Evolutionary conservation across 2,329 filamentous ascomycete genomes (phyloP).

Genomic region (Coniochaeta prunicola): DNA sequence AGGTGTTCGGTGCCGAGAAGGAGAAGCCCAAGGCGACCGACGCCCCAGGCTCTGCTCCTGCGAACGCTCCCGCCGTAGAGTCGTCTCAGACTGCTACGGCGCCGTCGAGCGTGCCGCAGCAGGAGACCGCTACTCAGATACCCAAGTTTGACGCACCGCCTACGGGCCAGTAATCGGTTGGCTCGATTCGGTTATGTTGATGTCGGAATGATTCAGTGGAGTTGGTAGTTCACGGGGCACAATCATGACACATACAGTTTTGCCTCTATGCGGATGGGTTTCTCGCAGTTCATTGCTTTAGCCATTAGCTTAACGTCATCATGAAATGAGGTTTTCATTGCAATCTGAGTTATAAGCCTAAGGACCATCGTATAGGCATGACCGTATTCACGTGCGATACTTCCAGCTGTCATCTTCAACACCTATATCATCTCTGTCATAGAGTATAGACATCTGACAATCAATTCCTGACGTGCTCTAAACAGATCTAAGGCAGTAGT

Average conservation of each 20-base stretch:
- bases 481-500: background rate
- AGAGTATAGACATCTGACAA: background rate
- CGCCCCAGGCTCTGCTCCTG: background rate
- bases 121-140: background rate
- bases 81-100: background rate
- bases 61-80: background rate
- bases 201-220: background rate
- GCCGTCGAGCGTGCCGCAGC: background rate
- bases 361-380: background rate
- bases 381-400: background rate
- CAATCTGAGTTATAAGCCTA: background rate
- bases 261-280: background rate
- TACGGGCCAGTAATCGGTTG: background rate
- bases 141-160: background rate
- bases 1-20: slow-evolving; percentile 37
- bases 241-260: background rate
- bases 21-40: background rate
- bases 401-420: background rate
- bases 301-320: background rate
- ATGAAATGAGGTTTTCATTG: background rate
- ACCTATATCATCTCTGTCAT: background rate
- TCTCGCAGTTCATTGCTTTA: background rate
- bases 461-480: background rate
- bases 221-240: background rate
- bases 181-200: background rate